Evolutionary conservation across 164 flowering plant genomes (phyloP).

Genomic region (Annona cherimola): DNA sequence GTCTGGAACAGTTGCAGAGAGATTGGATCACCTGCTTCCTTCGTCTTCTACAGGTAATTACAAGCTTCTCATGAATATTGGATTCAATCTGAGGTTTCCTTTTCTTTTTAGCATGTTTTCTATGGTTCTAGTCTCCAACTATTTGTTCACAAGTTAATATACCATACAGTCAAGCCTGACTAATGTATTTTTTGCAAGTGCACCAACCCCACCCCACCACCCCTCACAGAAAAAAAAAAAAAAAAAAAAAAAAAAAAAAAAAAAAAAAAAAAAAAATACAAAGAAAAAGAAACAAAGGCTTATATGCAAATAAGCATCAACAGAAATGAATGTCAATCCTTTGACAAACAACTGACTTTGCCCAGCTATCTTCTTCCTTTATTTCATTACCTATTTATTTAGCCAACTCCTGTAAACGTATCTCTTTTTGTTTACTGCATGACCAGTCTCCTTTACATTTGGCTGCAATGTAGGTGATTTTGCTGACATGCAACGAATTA

Average conservation of each 20-base stretch:
- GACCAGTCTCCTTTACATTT: neutral
- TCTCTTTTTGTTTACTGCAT: neutral
- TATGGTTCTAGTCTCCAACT: too few species aligned
- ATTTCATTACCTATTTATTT: neutral
- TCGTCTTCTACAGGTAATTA: constrained; percentile 49
- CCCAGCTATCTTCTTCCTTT: neutral
- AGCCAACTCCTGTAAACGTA: neutral
- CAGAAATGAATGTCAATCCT: too few species aligned
- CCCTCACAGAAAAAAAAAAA: too few species aligned
- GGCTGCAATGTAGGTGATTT: constrained; percentile 4
- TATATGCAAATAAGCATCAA: neutral
- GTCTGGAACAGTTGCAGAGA: constrained; percentile 71
- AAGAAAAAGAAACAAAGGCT: too few species aligned
- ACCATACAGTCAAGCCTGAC: too few species aligned
- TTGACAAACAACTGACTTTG: neutral
- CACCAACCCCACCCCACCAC: too few species aligned
- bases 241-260: too few species aligned
- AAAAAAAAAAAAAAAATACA: too few species aligned
- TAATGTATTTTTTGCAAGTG: too few species aligned
- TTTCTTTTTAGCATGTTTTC: too few species aligned
- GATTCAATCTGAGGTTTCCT: too few species aligned
- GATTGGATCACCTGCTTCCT: constrained; percentile 89
- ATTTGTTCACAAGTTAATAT: too few species aligned
- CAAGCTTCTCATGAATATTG: neutral
- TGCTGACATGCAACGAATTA: constrained; percentile 34